These are phyloP conservation scores for Podospora comata DNA, from an alignment of 495 filamentous ascomycete genomes.

Conservation along the genomic window DNA sequence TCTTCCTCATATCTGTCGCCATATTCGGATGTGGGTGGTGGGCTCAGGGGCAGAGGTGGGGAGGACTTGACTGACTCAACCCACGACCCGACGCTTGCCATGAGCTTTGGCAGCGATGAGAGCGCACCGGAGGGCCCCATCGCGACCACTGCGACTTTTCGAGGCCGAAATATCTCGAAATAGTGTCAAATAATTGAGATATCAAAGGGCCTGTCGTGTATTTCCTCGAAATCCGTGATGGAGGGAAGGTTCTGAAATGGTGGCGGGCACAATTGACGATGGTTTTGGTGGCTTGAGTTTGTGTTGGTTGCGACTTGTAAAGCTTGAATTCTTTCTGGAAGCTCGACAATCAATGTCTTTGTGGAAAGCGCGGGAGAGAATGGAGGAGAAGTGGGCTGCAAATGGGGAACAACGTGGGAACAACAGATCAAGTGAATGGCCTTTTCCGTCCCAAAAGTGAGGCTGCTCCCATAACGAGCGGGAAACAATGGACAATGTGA, in stretches of 20 bases:
- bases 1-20: constrained; percentile 4
- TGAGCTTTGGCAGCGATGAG: not conserved
- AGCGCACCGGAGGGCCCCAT: not conserved
- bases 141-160: not conserved
- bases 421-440: not conserved
- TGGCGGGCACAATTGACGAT: not conserved
- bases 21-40: not conserved
- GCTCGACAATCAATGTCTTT: not conserved
- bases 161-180: not conserved
- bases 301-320: not conserved
- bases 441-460: not conserved
- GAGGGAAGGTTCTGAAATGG: not conserved
- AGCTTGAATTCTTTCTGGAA: not conserved
- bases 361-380: not conserved
- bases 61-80: not conserved
- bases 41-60: not conserved
- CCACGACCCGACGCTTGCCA: not conserved
- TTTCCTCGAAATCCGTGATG: not conserved
- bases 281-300: not conserved
- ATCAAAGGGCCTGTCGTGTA: not conserved
- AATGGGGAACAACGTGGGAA: not conserved
- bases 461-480: not conserved
- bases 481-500: not conserved
- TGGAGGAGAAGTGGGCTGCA: not conserved
- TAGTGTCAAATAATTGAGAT: not conserved